These are phyloP conservation scores for Lactarius pseudohatsudake DNA, from an alignment of 768 basidiomycete species.

Conservation along the genomic window DNA sequence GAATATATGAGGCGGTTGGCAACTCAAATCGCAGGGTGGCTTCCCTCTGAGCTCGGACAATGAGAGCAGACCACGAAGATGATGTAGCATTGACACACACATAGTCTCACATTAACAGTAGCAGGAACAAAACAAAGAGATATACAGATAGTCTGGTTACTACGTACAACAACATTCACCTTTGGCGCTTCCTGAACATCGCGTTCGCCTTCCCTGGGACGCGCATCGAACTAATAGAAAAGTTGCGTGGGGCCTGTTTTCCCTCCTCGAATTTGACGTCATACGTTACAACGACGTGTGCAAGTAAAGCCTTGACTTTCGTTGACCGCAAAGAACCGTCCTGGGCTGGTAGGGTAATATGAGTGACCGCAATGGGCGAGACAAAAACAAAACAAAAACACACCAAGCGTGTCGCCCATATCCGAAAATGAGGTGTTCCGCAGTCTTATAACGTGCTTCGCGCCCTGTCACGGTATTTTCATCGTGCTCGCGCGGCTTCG, in stretches of 20 bases:
- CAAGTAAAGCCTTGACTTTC: conserved; percentile 32
- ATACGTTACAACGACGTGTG: conserved; percentile 31
- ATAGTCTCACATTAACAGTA: background rate
- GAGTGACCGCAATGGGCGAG: too few species aligned
- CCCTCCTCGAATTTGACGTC: conserved; percentile 31
- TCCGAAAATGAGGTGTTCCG: conserved; percentile 37
- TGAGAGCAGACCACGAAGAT: background rate
- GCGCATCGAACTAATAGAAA: conserved; percentile 5
- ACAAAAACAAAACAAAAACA: background rate
- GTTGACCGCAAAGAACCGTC: conserved; percentile 30
- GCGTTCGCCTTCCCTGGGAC: conserved; percentile 26
- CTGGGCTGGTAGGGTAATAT: too few species aligned
- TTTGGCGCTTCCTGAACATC: conserved; percentile 30
- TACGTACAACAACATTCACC: background rate
- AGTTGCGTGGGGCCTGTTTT: conserved; percentile 11
- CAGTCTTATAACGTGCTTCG: conserved; percentile 32
- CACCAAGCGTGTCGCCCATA: conserved; percentile 35
- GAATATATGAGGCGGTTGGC: background rate
- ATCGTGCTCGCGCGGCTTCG: conserved; percentile 32
- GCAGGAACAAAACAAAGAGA: background rate
- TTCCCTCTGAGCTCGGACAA: background rate
- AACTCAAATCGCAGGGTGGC: background rate
- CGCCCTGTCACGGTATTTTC: conserved; percentile 26
- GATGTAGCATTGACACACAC: background rate
- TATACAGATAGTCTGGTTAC: background rate